Percentiles rank a stretch among this genome's conserved stretches.
These are phyloP conservation scores for Leccinum rimulosum DNA, from an alignment of 768 basidiomycete species.

Conservation along the genomic window DNA sequence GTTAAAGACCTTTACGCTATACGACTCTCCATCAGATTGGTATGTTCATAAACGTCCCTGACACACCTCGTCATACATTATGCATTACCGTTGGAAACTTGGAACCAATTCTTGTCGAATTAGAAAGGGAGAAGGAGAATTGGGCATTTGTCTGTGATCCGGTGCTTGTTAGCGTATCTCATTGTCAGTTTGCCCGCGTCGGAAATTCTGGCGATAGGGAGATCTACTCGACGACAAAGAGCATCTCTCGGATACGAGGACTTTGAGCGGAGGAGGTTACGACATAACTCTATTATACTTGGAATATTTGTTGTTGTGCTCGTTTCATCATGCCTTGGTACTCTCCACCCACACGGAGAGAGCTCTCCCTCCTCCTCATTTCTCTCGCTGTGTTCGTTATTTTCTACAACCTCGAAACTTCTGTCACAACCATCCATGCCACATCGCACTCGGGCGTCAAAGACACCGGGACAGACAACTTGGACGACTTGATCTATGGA, in stretches of 20 bases:
- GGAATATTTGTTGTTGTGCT: background rate
- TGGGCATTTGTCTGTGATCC: slow-evolving; percentile 95
- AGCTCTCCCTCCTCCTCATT: slow-evolving; percentile 65
- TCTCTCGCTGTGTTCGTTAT: slow-evolving; percentile 64
- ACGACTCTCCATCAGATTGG: slow-evolving; percentile 82
- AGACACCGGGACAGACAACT: slow-evolving; percentile 39
- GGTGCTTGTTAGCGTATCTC: slow-evolving; percentile 90
- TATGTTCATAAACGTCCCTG: slow-evolving; percentile 17
- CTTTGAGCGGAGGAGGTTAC: background rate
- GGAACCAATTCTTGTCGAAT: slow-evolving; percentile 87
- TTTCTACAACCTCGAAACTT: slow-evolving; percentile 70
- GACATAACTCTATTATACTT: slow-evolving; percentile 1
- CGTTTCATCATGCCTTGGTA: slow-evolving; percentile 56
- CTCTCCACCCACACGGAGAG: slow-evolving; percentile 68
- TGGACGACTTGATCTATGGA: slow-evolving; percentile 66
- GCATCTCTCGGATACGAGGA: no score
- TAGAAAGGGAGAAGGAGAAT: slow-evolving; percentile 96
- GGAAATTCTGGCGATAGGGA: slow-evolving; percentile 95
- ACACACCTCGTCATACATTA: background rate
- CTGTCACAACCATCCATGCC: slow-evolving; percentile 40
- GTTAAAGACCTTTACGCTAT: slow-evolving; percentile 66
- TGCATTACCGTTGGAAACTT: no score
- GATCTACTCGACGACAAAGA: slow-evolving; percentile 50
- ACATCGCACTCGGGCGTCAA: slow-evolving; percentile 19
- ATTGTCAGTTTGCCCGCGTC: slow-evolving; percentile 50